A percentile compares a stretch with the other conserved stretches of the same genome.
These are phyloP conservation scores for Omphalotus olearius DNA, from an alignment of 1,284 basidiomycete genomes.

Conservation along the genomic window DNA sequence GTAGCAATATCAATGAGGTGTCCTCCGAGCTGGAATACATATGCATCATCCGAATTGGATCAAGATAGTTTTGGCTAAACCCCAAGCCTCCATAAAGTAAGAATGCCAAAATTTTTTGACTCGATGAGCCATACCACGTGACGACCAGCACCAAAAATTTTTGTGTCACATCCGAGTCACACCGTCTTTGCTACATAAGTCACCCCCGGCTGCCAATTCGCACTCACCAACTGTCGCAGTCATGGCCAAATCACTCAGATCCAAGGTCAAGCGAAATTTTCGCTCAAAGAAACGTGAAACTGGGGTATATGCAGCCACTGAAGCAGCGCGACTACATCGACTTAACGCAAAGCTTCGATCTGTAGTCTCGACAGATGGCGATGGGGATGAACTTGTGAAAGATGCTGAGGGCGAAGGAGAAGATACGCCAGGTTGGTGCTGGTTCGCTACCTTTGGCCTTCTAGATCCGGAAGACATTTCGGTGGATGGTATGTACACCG, in stretches of 20 bases:
- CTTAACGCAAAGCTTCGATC: slow-evolving; percentile 68
- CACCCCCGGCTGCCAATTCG: neutral
- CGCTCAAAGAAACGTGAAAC: slow-evolving; percentile 83
- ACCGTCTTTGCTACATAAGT: slow-evolving; percentile 12
- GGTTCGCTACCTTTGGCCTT: slow-evolving; percentile 52
- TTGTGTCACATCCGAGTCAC: neutral
- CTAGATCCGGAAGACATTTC: slow-evolving; percentile 54
- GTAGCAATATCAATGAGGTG: too few relatives aligned
- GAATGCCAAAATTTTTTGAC: too few relatives aligned
- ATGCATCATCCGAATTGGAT: too few relatives aligned
- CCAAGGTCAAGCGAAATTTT: slow-evolving; percentile 84
- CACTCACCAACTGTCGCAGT: slow-evolving; percentile 15
- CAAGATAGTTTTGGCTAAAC: too few relatives aligned
- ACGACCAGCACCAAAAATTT: too few relatives aligned
- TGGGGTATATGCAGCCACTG: slow-evolving; percentile 79
- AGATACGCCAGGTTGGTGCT: slow-evolving; percentile 61
- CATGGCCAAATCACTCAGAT: slow-evolving; percentile 93
- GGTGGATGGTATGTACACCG: slow-evolving; percentile 36
- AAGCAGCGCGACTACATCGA: slow-evolving; percentile 80
- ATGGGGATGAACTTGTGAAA: slow-evolving; percentile 36
- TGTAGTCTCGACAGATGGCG: slow-evolving; percentile 38
- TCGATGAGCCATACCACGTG: too few relatives aligned
- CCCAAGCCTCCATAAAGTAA: too few relatives aligned
- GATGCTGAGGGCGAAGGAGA: slow-evolving; percentile 32
- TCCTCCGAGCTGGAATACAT: too few relatives aligned